Percentiles rank a stretch among this genome's conserved stretches.
These are phyloP conservation scores for Rhizophagus prolifer DNA, from an alignment of 192 early-diverging fungal genomes.

Conservation along the genomic window DNA sequence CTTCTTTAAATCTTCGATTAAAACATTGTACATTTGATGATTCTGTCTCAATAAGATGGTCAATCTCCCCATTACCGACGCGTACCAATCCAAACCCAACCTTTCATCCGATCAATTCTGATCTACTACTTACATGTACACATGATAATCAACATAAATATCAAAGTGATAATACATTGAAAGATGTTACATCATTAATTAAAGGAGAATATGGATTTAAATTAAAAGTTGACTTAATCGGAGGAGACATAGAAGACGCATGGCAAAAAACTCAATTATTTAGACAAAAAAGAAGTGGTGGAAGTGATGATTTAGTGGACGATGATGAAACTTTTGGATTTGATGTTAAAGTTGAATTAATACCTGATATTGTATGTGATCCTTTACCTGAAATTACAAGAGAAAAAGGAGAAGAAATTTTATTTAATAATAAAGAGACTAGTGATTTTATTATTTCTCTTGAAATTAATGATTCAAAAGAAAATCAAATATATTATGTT, in stretches of 20 bases:
- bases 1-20: not conserved
- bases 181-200: not conserved
- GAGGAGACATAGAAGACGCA: not conserved
- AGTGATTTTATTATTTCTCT: conserved; percentile 15
- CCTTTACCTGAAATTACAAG: not conserved
- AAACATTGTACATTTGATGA: conserved; percentile 2
- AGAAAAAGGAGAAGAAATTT: not conserved
- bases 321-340: conserved; percentile 3
- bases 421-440: conserved; percentile 1
- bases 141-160: not conserved
- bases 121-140: not conserved
- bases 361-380: not conserved
- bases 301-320: not conserved
- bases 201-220: conserved; percentile 7
- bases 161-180: not conserved
- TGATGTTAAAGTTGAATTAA: conserved; percentile 1
- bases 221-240: not conserved
- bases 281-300: not conserved
- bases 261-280: conserved; percentile 6
- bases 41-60: not conserved
- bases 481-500: not conserved
- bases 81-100: not conserved
- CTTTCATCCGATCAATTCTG: not conserved
- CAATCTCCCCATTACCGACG: conserved; percentile 5
- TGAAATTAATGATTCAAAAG: not conserved